phyloP scores from a whole-genome alignment of 805 yeast genomes.

The Zygosaccharomyces gambellarensis region DNA sequence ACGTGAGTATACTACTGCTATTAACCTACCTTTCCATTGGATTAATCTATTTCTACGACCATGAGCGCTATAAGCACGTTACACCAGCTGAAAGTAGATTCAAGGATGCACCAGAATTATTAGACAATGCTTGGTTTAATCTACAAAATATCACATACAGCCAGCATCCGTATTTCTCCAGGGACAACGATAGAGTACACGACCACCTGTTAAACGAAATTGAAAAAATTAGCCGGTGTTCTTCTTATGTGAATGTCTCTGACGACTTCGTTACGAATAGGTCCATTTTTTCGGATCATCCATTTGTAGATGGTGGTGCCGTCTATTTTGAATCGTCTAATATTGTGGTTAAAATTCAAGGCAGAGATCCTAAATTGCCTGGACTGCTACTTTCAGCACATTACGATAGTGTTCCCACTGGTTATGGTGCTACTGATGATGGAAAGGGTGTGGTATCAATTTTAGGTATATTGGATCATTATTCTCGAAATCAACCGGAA shows the following conservation, averaged over 20 bases:
- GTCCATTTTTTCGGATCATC: conserved; percentile 47
- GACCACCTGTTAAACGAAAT: conserved; percentile 52
- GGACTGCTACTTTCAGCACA: conserved; percentile 80
- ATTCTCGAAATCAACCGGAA: conserved; percentile 47
- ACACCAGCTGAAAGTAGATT: conserved; percentile 34
- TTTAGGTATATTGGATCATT: conserved; percentile 60
- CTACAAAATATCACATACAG: conserved; percentile 60
- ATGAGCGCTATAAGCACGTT: conserved; percentile 12
- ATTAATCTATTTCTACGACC: conserved; percentile 33
- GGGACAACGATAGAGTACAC: conserved; percentile 71
- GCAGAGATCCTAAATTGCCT: conserved; percentile 51
- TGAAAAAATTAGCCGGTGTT: conserved; percentile 28
- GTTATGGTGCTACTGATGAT: conserved; percentile 86
- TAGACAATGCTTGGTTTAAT: conserved; percentile 56
- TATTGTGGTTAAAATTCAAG: conserved; percentile 69
- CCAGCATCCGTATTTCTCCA: conserved; percentile 77
- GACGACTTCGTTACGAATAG: conserved; percentile 37
- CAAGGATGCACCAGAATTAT: conserved; percentile 35
- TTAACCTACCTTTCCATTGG: conserved; percentile 44
- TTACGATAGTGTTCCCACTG: conserved; percentile 83
- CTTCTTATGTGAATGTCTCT: conserved; percentile 31
- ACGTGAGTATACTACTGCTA: conserved; percentile 53
- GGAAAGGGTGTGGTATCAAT: conserved; percentile 84
- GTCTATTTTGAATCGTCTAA: conserved; percentile 82
- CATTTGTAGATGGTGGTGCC: conserved; percentile 43